A percentile compares a stretch with the other conserved stretches of the same genome.
phyloP scores from a whole-genome alignment of 2,329 filamentous ascomycete species.

The Periconia sp. region DNA sequence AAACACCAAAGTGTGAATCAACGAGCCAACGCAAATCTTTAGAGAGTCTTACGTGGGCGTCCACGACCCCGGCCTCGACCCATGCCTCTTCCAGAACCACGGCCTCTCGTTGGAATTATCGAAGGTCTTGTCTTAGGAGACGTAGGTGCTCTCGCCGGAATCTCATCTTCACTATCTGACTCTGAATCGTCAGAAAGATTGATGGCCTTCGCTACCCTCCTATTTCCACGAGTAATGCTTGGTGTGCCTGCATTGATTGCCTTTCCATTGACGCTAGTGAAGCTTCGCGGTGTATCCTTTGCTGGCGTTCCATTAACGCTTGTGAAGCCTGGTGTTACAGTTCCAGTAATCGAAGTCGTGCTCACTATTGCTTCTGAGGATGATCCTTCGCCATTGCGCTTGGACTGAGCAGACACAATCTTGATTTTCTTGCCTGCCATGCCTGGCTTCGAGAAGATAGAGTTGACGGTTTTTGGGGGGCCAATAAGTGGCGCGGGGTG shows the following conservation, averaged over 20 bases:
- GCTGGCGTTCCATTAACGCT: no score
- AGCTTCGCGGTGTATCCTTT: no score
- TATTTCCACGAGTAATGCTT: no score
- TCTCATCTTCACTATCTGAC: conserved; percentile 39
- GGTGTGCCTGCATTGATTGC: no score
- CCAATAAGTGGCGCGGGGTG: conserved; percentile 8
- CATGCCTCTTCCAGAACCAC: conserved; percentile 20
- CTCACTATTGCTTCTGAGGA: conserved; percentile 20
- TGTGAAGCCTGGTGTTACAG: conserved; percentile 24
- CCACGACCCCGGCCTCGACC: conserved; percentile 25
- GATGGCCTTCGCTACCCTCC: conserved; percentile 17
- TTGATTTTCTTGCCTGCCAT: conserved; percentile 46
- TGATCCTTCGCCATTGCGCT: conserved; percentile 17
- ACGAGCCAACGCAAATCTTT: no score
- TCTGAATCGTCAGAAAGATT: conserved; percentile 26
- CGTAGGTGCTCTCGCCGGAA: conserved; percentile 36
- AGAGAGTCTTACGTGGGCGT: conserved; percentile 31
- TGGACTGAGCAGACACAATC: conserved; percentile 32
- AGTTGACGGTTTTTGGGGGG: conserved; percentile 29
- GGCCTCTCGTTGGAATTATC: conserved; percentile 30
- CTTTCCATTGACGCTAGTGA: no score
- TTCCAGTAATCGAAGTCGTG: conserved; percentile 14
- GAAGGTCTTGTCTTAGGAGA: conserved; percentile 22
- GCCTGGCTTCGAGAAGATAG: conserved; percentile 33
- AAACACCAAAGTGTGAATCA: no score